Base-by-base conservation (phyloP, 75 land plant species). In the Adiantum capillusveneris region DNA sequence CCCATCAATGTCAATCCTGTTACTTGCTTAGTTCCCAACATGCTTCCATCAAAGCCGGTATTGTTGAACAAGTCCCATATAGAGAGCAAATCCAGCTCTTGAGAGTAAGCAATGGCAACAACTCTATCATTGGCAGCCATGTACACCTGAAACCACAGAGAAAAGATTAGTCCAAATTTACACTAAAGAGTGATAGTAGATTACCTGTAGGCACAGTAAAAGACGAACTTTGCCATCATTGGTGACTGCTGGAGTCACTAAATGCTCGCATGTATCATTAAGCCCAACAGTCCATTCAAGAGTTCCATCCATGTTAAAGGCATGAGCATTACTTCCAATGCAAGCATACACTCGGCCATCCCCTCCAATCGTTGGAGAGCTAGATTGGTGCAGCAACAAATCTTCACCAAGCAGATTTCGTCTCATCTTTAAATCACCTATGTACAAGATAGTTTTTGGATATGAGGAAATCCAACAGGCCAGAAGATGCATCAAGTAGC, bases 331-430 rank as follows among this genome's bases (percentile, higher is more conserved):
- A 6, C 49, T 46, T 17, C 49, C 49, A 46, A 46, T 46, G 49
- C 49, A 46, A 46, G 49, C 49, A 46, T 46, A 46, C 21, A 46
- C 21, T 20, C 49, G 49, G 5, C 49, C 49, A 46, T 46, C 49
- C 21, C 5, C 21, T 20, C 49, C 49, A 7, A 46, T 46, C 12
- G 21, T 7, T 46, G 49, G 49, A 46, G 49, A 6, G 17, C 12
- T 46, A 2, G 21, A 17, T n/a, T n/a, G 5, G 14, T 46, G n/a
- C 21, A 46, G 49, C 49, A 46, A 5, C n/a, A 20, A 2, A 46
- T n/a, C n/a, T 5, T 46, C 49, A 46, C 21, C 49, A 46, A 46
- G 2, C 49, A 46, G 14, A 17, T 46, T 20, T 14, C 21, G 5
- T 20, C 14, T 17, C 21, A 46, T 17, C 21, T 6, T 17, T 6